Conservation (phyloP, 441 rosid genomes). For the Syzygium syzygioides region DNA sequence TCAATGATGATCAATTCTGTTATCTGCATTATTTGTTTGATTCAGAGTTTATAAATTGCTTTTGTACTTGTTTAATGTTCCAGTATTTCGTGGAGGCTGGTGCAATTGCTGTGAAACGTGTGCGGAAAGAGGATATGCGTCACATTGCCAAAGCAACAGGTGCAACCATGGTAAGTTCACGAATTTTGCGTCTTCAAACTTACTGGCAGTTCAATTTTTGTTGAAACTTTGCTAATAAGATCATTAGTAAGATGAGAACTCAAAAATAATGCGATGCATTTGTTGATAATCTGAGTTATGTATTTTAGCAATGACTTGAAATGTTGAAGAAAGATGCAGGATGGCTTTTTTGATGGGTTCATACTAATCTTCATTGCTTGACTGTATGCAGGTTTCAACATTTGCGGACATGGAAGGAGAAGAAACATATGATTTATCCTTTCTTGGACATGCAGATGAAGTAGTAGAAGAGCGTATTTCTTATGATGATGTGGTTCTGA, state of each 20-base stretch:
- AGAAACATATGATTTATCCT: conserved; percentile 87
- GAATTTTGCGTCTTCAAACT: not conserved
- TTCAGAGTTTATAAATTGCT: not conserved
- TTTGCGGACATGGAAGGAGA: conserved; percentile 99
- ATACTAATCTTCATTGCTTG: not conserved
- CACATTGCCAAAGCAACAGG: conserved; percentile 99
- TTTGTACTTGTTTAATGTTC: conserved; percentile 6
- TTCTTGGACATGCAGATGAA: conserved; percentile 84
- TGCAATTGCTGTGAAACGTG: conserved; percentile 97
- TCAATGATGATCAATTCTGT: not conserved
- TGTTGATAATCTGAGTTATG: not conserved
- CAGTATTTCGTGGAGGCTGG: conserved; percentile 99
- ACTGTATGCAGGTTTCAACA: conserved; percentile 71
- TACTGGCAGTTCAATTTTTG: not conserved
- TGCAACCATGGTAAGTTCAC: conserved; percentile 64
- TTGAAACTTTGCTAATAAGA: not conserved
- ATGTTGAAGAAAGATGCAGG: not conserved
- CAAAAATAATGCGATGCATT: not conserved
- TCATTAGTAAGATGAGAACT: not conserved
- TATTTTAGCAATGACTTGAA: not conserved
- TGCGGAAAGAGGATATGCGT: conserved; percentile 95
- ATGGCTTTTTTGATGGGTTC: not conserved
- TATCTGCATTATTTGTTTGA: not conserved
- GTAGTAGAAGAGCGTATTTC: conserved; percentile 94
- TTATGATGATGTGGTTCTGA: conserved; percentile 91